Base-by-base conservation (phyloP, 1,284 basidiomycete species). In the Vanrija sp. region DNA sequence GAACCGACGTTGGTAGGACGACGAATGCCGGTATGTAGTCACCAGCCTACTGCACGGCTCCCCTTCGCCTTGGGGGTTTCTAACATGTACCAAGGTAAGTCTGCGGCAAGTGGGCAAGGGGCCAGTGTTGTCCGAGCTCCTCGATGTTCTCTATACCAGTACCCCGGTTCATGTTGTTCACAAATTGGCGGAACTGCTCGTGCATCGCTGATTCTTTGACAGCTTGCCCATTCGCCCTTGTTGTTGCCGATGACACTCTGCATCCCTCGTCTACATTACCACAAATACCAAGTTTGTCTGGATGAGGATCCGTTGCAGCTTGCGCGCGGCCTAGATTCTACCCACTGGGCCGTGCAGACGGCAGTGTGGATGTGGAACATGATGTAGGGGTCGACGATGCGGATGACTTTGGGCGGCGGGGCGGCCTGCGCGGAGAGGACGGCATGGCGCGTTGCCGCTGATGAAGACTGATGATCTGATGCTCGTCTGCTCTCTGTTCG, bases 221-320 rank as follows among this genome's bases (percentile, higher is more conserved):
- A 4, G 85, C 85, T 25, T 76, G 81, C 82, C 87, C 87, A 89
- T 68, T 89, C 87, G 65, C 85, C 83, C 57, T 82, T 78, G 67
- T 85, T 88, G 3, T 84, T 84, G 15, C 80, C 81, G 4, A 88
- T 80, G 3, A 88, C 77, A 18, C 77, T 75, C 41, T 83, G 78
- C 86, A 89, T 89, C 44, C 85, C 80, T 75, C 76, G 57, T 88
- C 87, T 6, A 89, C 78, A 38, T 87, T 84, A 15, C 74, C 77
- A 65, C 87, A 88, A 62, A 89, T 87, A 4, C 86, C 85, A 0
- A 89, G 80, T 61, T 85, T 82, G 63, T 89, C 87, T 87, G 82
- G 44, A 89, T 64, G 41, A 89, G 78, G 25, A 89, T 83, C 45
- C 81, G 81, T 49, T 80, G 79, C 10, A 88, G 77, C 73, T 82